These are phyloP conservation scores for Rhizopogon salebrosus DNA, from an alignment of 768 basidiomycete species.

Conservation along the genomic window DNA sequence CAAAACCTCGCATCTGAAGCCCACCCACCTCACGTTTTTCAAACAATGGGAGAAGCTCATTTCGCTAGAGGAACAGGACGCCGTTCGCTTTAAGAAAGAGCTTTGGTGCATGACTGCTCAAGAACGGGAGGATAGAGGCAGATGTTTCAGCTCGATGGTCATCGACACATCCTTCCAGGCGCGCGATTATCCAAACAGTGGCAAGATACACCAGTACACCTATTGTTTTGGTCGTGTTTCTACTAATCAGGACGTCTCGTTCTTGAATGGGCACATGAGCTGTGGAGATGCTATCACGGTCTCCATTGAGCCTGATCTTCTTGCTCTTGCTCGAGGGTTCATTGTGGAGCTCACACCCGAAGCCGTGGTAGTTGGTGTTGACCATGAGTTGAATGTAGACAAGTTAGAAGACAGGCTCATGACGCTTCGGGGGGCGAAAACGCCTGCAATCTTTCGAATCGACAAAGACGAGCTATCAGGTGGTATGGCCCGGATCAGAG, in stretches of 20 bases:
- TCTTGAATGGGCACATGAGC: constrained; percentile 77
- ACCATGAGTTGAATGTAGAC: constrained; percentile 62
- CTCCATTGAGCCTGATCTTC: constrained; percentile 81
- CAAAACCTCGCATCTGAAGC: constrained; percentile 78
- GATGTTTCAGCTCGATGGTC: constrained; percentile 82
- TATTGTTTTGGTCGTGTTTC: constrained; percentile 60
- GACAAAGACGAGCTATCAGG: constrained; percentile 90
- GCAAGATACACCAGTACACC: constrained; percentile 72
- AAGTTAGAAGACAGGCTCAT: constrained; percentile 39
- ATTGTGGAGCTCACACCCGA: constrained; percentile 65
- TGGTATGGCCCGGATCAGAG: constrained; percentile 84
- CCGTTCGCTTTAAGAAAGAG: constrained; percentile 80
- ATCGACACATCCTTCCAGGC: constrained; percentile 42
- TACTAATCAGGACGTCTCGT: constrained; percentile 22
- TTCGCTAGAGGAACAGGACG: constrained; percentile 82
- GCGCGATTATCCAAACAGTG: constrained; percentile 19
- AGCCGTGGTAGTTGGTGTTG: constrained; percentile 72
- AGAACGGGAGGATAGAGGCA: constrained; percentile 75
- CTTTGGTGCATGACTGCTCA: constrained; percentile 86
- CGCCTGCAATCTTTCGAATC: constrained; percentile 59
- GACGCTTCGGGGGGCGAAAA: constrained; percentile 13
- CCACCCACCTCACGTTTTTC: constrained; percentile 71
- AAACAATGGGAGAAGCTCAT: constrained; percentile 86
- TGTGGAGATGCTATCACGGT: constrained; percentile 80
- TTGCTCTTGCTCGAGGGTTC: constrained; percentile 81